Conservation (phyloP, 2,329 filamentous ascomycete genomes). For the Talaromyces sp. region DNA sequence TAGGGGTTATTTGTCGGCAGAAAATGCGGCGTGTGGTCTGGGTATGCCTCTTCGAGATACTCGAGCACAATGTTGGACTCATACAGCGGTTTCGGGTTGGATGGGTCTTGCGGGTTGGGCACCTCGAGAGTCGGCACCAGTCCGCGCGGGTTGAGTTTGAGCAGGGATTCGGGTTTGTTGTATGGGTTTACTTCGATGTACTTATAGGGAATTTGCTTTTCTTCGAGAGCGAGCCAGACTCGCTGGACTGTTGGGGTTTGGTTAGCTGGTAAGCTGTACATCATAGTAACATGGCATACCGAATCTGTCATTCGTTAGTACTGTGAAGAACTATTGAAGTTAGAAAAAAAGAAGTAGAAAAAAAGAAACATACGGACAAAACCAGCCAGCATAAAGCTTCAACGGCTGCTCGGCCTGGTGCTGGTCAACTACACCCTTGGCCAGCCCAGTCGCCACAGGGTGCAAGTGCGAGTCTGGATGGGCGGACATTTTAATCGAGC, state of each 20-base stretch:
- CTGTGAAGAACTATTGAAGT: not conserved
- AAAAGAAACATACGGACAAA: slow-evolving; percentile 49
- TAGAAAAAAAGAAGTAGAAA: not conserved
- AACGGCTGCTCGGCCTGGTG: slow-evolving; percentile 31
- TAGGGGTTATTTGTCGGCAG: slow-evolving; percentile 57
- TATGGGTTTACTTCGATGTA: slow-evolving; percentile 77
- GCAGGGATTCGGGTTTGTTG: slow-evolving; percentile 62
- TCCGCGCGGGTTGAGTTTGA: slow-evolving; percentile 68
- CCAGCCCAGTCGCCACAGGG: slow-evolving; percentile 41
- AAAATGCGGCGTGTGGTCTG: slow-evolving; percentile 46
- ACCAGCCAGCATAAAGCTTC: slow-evolving; percentile 71
- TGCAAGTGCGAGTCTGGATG: slow-evolving; percentile 40
- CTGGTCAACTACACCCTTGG: slow-evolving; percentile 31
- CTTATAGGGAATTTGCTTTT: slow-evolving; percentile 69
- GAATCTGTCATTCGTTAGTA: slow-evolving; percentile 22
- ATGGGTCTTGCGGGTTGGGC: slow-evolving; percentile 13
- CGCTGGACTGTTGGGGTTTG: slow-evolving; percentile 51
- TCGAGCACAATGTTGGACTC: slow-evolving; percentile 70
- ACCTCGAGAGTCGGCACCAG: slow-evolving; percentile 64
- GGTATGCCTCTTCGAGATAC: slow-evolving; percentile 68
- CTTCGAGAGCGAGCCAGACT: slow-evolving; percentile 66
- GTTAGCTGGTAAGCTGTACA: not conserved
- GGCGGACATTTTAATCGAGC: slow-evolving; percentile 17
- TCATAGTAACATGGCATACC: slow-evolving; percentile 16
- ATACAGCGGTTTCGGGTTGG: slow-evolving; percentile 55